Base-by-base conservation (phyloP, 2,329 filamentous ascomycete genomes). In the Periconia macrospinosa region DNA sequence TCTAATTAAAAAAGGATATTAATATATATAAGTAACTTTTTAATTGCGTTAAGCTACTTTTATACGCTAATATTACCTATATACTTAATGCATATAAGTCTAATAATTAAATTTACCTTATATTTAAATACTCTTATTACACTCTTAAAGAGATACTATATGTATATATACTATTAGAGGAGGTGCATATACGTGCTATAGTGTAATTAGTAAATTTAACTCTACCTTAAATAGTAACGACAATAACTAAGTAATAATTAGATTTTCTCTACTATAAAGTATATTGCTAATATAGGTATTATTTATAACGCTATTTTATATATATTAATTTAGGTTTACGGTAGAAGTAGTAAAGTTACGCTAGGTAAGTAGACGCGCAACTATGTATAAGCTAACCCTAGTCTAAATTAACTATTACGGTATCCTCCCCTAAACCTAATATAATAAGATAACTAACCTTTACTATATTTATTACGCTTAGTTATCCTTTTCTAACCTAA, bases 101-200 rank as follows among this genome's bases (percentile, higher is more conserved):
- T 18, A 33, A 44, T 7, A 11, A 20, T 5, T 17, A 20, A 10
- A 41, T 46, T 10, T 54, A 45, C 37, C 41, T 57, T 17, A 33
- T 43, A 13, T 49, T 54, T 14, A 49, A 54, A 3, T 57, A 57
- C 19, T 47, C 30, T 23, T 41, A 52, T 14, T 57, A 23, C 43
- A 57, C 55, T 1, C 42, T 54, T 10, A 45, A 50, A 35, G 55
- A 57, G 17, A n/a, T 57, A 19, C 41, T 57, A 13, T 49, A 44
- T 45, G 55, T 58, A 2, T 49, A 58, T 44, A 13, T 53, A 14
- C 20, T 23, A 30, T 37, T 58, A 9, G 55, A 49, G 8, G 55
- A 58, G 37, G 30, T 15, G 15, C 52, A 58, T 27, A 33, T 58
- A 11, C 49, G 37, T 27, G 46, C 48, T 42, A 55, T 58, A 35